A percentile compares a stretch with the other conserved stretches of the same genome.
Conservation (phyloP, 148 eudicot genomes). For the Rheum nobile region DNA sequence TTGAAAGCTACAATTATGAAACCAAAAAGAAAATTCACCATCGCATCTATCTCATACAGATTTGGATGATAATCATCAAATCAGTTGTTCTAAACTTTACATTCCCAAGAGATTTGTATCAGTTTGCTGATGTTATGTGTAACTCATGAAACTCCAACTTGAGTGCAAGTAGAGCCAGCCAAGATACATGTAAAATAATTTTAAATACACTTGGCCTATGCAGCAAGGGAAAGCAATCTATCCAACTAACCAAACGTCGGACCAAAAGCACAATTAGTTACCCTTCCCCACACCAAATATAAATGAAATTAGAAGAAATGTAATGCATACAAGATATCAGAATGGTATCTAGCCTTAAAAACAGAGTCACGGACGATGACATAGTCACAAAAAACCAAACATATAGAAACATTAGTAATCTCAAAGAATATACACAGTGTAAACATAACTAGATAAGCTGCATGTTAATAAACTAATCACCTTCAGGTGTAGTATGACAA, state of each 20-base stretch:
- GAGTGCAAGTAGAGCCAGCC: not conserved
- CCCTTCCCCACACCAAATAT: not conserved
- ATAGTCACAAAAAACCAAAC: not conserved
- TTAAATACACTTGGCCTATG: not conserved
- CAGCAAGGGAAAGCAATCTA: not conserved
- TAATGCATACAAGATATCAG: not conserved
- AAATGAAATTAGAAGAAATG: not conserved
- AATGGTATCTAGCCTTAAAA: not conserved
- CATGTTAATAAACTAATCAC: not conserved
- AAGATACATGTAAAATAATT: not conserved
- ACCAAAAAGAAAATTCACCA: not conserved
- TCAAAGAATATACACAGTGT: not conserved
- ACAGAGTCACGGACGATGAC: not conserved
- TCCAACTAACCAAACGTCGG: not conserved
- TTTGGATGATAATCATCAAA: not conserved
- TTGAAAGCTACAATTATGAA: not conserved
- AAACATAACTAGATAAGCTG: not conserved
- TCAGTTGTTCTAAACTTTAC: not conserved
- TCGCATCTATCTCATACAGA: not conserved
- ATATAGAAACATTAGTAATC: not conserved
- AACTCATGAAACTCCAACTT: not conserved
- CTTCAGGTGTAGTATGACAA: not conserved
- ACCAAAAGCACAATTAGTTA: not conserved
- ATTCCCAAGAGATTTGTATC: not conserved
- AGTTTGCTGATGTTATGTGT: not conserved